Evolutionary conservation across 208 protist species (phyloP), one percentile per base, ranked within the genome.

Genomic region (Trypanosoma vivax): DNA sequence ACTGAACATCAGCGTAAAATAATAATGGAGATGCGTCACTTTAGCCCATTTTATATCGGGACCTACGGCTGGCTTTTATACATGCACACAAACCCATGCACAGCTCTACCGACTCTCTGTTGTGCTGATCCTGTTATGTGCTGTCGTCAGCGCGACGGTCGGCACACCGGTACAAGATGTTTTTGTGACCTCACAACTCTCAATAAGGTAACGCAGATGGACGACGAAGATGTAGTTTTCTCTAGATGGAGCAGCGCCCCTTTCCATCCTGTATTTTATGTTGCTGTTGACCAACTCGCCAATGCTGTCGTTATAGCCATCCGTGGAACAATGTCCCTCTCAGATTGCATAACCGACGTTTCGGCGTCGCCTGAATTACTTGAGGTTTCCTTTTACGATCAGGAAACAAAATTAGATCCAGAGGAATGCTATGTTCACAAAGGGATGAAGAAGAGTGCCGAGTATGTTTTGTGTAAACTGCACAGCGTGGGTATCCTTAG

Each of bases 321-420:
- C 40, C 79, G 88, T 19, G 88, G 88, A 42, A 95, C 84, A 53
- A 84, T 92, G 81, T 91, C 83, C 9, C 58, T 95, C 31, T 60
- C 65, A 5, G 88, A 95, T 53, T 88, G 79, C 38, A 39, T 92
- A 29, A 95, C 88, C 14, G 88, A 95, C 51, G 61, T 92, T 19
- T 57, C 72, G 0, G 76, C 82, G 9, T 62, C 55, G 9, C 83
- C 88, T 2, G 50, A 52, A 49, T 21, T 57, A 19, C 31, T 94
- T 66, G 21, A 59, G 30, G 35, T 54, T 46, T 5, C 50, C 31
- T 3, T 57, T 11, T 7, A 25, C 30, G 45, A 48, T 24, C 1
- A 11, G 31, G 46, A 42, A 1, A 34, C 18, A 5, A 18, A 45
- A 24, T 50, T 28, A 42, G 51, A 4, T 2, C n/a, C 48, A 6